These are phyloP conservation scores for Boletus subparvulus DNA, from an alignment of 768 basidiomycete genomes.

Conservation along the genomic window DNA sequence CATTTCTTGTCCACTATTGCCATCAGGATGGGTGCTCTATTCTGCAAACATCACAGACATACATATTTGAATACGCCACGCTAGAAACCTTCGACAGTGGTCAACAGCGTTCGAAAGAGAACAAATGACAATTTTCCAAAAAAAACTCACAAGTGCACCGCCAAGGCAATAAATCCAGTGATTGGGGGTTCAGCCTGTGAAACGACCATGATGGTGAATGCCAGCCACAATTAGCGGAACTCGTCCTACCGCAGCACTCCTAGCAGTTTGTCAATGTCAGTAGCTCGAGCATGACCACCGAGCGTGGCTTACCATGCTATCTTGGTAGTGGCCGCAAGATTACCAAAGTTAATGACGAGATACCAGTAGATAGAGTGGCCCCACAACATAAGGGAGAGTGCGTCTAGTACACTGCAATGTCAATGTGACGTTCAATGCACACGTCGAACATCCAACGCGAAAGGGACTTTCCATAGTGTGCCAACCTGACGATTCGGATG, in stretches of 20 bases:
- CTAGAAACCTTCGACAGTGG: neutral
- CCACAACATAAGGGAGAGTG: neutral
- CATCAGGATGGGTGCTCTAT: neutral
- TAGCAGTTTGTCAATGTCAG: neutral
- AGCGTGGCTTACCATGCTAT: neutral
- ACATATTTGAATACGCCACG: constrained; percentile 4
- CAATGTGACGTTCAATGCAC: neutral
- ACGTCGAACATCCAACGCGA: neutral
- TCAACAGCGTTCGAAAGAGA: neutral
- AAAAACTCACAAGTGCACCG: neutral
- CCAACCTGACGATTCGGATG: too few relatives aligned
- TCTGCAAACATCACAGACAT: neutral
- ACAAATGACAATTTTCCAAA: neutral
- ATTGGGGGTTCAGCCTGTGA: neutral
- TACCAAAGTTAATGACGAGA: neutral
- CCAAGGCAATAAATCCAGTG: neutral
- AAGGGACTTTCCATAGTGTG: neutral
- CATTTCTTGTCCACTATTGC: neutral
- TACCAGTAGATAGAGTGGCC: neutral
- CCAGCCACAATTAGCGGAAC: neutral
- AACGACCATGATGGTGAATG: neutral
- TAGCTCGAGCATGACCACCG: neutral
- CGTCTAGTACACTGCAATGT: neutral
- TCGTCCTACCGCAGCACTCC: neutral
- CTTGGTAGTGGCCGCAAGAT: neutral